Percentiles rank a stretch among this genome's conserved stretches.
Evolutionary conservation across 176 grass and related monocot species (phyloP).

Genomic region (Triticum turgidum): DNA sequence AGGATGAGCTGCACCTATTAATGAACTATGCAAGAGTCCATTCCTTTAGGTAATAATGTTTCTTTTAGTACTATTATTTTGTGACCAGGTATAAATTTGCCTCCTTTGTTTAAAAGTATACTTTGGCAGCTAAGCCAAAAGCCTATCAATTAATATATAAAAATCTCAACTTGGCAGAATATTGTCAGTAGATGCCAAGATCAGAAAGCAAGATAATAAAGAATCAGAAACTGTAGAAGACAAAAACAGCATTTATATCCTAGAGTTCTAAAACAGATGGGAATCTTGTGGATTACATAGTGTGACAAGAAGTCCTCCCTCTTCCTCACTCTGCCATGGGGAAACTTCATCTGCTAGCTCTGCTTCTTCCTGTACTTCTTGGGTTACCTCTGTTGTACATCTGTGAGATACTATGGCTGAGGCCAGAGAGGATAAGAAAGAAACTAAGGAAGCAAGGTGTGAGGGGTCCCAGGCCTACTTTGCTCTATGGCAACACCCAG

Average conservation of each 20-base stretch:
- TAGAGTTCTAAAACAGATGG: background rate
- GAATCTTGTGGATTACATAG: background rate
- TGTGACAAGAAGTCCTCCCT: background rate
- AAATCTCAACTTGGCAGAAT: background rate
- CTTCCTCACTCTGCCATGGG: background rate
- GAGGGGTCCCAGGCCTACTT: background rate
- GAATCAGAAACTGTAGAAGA: background rate
- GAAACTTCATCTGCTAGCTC: background rate
- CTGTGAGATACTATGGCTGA: background rate
- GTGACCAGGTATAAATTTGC: no score
- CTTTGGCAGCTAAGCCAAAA: background rate
- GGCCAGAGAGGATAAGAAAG: background rate
- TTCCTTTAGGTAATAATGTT: no score
- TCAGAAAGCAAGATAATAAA: background rate
- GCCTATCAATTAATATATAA: background rate
- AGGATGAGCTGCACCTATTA: no score
- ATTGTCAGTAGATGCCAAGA: background rate
- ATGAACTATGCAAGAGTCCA: no score
- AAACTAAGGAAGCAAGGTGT: background rate
- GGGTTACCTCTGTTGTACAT: background rate
- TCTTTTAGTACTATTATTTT: background rate
- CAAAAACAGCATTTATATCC: background rate
- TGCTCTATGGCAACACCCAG: slow-evolving; percentile 16
- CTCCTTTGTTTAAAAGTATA: background rate
- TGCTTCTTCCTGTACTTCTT: slow-evolving; percentile 10